Conservation (phyloP, 345 rosid genomes). For the Gossypium sturtianum region DNA sequence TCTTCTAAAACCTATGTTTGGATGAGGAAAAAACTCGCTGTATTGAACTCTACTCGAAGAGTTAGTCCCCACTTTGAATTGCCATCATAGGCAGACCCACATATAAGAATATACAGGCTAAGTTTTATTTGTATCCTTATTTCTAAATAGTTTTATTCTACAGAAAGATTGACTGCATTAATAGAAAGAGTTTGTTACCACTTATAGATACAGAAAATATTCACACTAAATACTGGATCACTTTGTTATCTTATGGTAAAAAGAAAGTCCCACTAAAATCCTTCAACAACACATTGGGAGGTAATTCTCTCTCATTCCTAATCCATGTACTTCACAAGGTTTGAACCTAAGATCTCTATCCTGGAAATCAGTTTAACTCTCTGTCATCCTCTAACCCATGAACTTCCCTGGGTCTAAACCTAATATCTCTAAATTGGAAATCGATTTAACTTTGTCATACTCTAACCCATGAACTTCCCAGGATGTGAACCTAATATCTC, state of each 20-base stretch:
- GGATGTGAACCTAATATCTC: background rate
- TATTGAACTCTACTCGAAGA: background rate
- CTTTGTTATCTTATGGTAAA: background rate
- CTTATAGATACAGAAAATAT: background rate
- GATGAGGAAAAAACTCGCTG: too few species aligned
- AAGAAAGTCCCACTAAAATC: background rate
- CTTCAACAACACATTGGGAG: background rate
- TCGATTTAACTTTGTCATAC: background rate
- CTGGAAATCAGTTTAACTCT: background rate
- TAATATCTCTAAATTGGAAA: background rate
- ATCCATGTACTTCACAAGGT: background rate
- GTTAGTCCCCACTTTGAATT: background rate
- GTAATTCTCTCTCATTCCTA: background rate
- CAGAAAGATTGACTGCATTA: background rate
- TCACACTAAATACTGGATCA: background rate
- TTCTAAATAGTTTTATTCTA: background rate
- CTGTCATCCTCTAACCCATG: background rate
- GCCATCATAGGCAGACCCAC: constrained; percentile 2
- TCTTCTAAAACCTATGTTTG: background rate
- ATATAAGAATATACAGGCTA: background rate
- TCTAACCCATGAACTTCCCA: background rate
- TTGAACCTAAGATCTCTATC: background rate
- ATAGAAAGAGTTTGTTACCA: background rate
- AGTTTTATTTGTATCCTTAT: background rate
- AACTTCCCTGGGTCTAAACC: background rate